phyloP scores from a whole-genome alignment of 352 stramenopile species.

The Globisporangium middletonii region DNA sequence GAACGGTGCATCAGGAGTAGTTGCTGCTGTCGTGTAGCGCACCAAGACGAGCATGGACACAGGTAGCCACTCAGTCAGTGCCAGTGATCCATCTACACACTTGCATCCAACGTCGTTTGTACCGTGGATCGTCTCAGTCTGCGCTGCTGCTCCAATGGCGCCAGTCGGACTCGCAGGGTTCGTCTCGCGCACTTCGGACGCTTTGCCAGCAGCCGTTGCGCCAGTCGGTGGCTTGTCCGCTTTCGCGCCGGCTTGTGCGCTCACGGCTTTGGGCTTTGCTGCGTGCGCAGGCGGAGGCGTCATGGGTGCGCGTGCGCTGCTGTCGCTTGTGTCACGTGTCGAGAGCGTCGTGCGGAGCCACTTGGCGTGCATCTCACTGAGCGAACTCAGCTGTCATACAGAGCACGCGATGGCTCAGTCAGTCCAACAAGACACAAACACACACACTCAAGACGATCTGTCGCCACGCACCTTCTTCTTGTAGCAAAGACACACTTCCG shows the following conservation, averaged over 20 bases:
- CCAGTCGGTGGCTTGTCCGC: background rate
- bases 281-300: too few relatives aligned
- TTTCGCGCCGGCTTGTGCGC: background rate
- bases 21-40: background rate
- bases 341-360: constrained; percentile 29
- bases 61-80: background rate
- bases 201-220: background rate
- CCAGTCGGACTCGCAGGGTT: background rate
- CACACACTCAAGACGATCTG: too few relatives aligned
- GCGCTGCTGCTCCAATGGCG: background rate
- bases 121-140: background rate
- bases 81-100: background rate
- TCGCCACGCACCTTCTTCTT: constrained; percentile 59
- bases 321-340: background rate
- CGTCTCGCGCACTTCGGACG: constrained; percentile 8
- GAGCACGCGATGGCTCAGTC: background rate
- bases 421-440: background rate
- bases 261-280: background rate
- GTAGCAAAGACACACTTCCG: constrained; percentile 76
- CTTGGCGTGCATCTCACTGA: constrained; percentile 32
- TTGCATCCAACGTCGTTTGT: background rate
- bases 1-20: background rate
- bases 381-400: constrained; percentile 19
- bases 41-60: background rate
- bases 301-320: background rate